Conservation (phyloP, 2,329 filamentous ascomycete genomes). For the Zymoseptoria passerinii region DNA sequence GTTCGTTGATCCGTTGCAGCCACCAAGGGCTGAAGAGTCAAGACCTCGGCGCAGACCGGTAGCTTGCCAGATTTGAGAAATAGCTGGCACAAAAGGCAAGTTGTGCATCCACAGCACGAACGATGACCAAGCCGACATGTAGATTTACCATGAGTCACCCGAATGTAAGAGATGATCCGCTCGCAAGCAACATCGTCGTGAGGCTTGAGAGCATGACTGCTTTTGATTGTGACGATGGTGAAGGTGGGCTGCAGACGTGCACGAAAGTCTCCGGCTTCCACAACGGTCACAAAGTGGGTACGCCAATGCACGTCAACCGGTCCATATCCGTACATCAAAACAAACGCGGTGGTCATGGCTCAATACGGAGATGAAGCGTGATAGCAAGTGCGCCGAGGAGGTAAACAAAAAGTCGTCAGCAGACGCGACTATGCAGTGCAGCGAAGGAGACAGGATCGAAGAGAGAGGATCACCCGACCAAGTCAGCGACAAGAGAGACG, state of each 20-base stretch:
- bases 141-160: not conserved
- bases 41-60: not conserved
- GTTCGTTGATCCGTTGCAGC: not conserved
- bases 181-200: no score
- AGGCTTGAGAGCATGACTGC: no score
- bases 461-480: not conserved
- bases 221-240: no score
- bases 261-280: not conserved
- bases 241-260: no score
- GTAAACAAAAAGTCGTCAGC: constrained; percentile 11
- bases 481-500: not conserved
- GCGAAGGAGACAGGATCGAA: not conserved
- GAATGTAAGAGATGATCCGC: not conserved
- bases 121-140: not conserved
- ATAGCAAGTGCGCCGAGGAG: constrained; percentile 2
- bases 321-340: not conserved
- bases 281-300: not conserved
- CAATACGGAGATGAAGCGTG: not conserved
- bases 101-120: not conserved
- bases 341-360: constrained; percentile 18
- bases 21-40: not conserved
- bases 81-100: not conserved
- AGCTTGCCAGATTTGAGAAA: not conserved
- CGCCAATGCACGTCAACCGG: not conserved
- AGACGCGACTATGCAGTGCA: not conserved